Evolutionary conservation across 1,139 yeast species (phyloP), one percentile per base, ranked within the genome.

Genomic region (Magnusiomyces ingens): DNA sequence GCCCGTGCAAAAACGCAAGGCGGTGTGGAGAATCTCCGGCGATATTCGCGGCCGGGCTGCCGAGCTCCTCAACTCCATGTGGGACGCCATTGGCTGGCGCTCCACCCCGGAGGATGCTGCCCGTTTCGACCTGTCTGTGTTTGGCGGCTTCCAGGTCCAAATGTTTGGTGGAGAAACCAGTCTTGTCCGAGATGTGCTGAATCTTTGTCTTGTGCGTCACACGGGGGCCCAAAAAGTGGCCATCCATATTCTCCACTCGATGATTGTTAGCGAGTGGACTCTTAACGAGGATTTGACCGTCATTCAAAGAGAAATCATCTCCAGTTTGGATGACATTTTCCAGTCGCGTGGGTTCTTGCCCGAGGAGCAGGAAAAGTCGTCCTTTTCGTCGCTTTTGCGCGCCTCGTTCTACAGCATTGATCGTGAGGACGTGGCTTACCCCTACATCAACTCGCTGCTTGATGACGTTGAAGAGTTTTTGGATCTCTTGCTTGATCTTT

Each of bases 71-170:
- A 75, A 76, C 55, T 79, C 76, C 55, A 78, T 82, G 37, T 89
- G 96, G 96, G 84, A 83, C 58, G 72, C 79, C 11, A 75, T 88
- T 55, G 94, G 91, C 11, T 78, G 85, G 84, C 80, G 81, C 13
- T 79, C 87, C 0, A 72, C 79, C 42, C 75, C 75, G 22, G 85
- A 82, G 55, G 88, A 83, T 63, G 66, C 73, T 45, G 65, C 73
- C 4, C 72, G 90, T 59, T 88, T 85, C 69, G 84, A 83, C 54
- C 68, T 87, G 53, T 75, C 72, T 45, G 75, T 75, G 58, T 79
- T 82, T 60, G 88, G 93, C 45, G 91, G 91, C 0, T 82, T 78
- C 63, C 96, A 88, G 68, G 81, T 78, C 36, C 82, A 80, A 60
- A 79, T 88, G 59, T 76, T 84, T 53, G 77, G 77, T 59, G 75